phyloP scores from a whole-genome alignment of 208 protist species.

The Trypanosoma cruzi region DNA sequence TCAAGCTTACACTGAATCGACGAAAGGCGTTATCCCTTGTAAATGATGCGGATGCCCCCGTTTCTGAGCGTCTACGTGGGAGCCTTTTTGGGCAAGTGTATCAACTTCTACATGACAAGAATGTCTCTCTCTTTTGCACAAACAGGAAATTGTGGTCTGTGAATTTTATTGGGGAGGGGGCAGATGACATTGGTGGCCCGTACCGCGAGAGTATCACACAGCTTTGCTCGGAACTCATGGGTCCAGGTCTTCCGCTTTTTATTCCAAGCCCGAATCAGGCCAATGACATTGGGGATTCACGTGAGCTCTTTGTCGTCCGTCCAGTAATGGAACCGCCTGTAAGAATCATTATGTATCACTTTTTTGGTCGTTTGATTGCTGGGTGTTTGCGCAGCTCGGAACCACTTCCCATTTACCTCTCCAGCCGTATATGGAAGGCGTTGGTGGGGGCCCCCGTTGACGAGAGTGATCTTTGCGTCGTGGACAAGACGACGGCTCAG shows the following conservation, averaged over 20 bases:
- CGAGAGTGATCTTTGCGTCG: slow-evolving; percentile 52
- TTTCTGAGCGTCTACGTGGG: slow-evolving; percentile 49
- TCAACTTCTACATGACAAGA: slow-evolving; percentile 64
- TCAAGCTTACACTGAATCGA: slow-evolving; percentile 85
- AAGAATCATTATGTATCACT: slow-evolving; percentile 83
- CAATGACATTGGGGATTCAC: slow-evolving; percentile 66
- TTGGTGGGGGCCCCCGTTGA: slow-evolving; percentile 72
- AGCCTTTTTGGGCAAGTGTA: slow-evolving; percentile 92
- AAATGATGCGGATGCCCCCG: slow-evolving; percentile 39
- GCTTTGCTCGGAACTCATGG: slow-evolving; percentile 91
- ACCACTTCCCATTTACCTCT: slow-evolving; percentile 92
- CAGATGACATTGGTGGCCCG: slow-evolving; percentile 93
- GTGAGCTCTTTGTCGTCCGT: slow-evolving; percentile 84
- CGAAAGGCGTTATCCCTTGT: slow-evolving; percentile 72
- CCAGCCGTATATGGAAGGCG: slow-evolving; percentile 91
- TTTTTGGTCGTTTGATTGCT: slow-evolving; percentile 94
- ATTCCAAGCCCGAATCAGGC: slow-evolving; percentile 81
- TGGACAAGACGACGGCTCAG: slow-evolving; percentile 55
- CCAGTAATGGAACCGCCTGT: slow-evolving; percentile 44
- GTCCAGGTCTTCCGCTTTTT: slow-evolving; percentile 80
- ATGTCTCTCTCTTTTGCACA: slow-evolving; percentile 63
- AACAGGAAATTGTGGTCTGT: slow-evolving; percentile 88
- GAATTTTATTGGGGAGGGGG: slow-evolving; percentile 88
- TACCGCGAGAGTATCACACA: slow-evolving; percentile 93
- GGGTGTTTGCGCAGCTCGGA: slow-evolving; percentile 92